phyloP scores from a whole-genome alignment of 352 stramenopile species.

The Thalassiosira hispida region DNA sequence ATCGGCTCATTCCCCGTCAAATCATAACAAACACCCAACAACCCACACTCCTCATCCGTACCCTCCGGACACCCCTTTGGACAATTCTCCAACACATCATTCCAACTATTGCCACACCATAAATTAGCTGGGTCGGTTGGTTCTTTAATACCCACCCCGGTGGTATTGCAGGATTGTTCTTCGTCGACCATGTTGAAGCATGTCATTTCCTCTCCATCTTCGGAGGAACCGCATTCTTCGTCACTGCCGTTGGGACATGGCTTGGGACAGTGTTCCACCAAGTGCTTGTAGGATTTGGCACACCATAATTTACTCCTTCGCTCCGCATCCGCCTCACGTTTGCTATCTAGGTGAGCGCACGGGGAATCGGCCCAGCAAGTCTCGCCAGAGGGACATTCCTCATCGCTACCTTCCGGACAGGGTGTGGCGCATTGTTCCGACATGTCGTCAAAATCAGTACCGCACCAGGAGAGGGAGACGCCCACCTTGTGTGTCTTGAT shows the following conservation, averaged over 20 bases:
- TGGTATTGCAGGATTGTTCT: background rate
- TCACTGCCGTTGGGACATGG: conserved; percentile 16
- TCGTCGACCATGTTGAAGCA: conserved; percentile 45
- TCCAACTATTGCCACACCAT: conserved; percentile 16
- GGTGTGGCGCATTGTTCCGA: conserved; percentile 1
- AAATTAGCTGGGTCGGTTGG: conserved; percentile 16
- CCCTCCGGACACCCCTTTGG: conserved; percentile 25
- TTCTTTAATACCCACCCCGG: conserved; percentile 30
- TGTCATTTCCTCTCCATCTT: background rate
- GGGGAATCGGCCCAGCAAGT: conserved; percentile 4
- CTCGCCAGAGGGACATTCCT: conserved; percentile 7
- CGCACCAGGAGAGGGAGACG: conserved; percentile 25
- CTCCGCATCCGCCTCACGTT: background rate
- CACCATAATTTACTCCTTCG: conserved; percentile 16
- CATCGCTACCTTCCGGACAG: conserved; percentile 19
- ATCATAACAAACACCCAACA: conserved; percentile 26
- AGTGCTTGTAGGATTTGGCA: conserved; percentile 28
- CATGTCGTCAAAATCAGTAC: conserved; percentile 13
- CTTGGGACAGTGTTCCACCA: conserved; percentile 21
- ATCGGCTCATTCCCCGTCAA: conserved; percentile 44
- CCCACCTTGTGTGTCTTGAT: conserved; percentile 17
- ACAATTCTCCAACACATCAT: conserved; percentile 22
- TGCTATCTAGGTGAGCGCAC: background rate
- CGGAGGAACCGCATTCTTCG: background rate
- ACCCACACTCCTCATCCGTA: conserved; percentile 23